Conservation (phyloP, 2,329 filamentous ascomycete genomes). For the Exophiala aquamarina region DNA sequence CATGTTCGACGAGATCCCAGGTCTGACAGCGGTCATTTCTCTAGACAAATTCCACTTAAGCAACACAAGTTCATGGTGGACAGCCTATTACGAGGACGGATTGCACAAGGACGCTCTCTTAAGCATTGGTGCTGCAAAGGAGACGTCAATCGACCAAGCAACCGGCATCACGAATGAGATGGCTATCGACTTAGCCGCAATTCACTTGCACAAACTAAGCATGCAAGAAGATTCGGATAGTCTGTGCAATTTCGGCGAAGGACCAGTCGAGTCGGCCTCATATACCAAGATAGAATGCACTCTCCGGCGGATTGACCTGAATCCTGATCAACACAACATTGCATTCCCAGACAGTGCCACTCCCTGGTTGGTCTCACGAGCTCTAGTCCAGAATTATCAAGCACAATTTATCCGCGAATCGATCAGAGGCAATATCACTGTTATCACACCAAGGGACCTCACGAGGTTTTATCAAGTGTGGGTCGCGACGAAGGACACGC, state of each 20-base stretch:
- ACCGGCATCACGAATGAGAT: background rate
- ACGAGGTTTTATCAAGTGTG: constrained; percentile 11
- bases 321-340: background rate
- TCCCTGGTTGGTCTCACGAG: background rate
- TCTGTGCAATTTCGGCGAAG: constrained; percentile 4
- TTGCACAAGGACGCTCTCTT: constrained; percentile 7
- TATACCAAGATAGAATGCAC: constrained; percentile 12
- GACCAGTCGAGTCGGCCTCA: constrained; percentile 7
- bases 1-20: constrained; percentile 5
- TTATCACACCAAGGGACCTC: constrained; percentile 2
- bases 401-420: constrained; percentile 7
- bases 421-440: background rate
- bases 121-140: background rate
- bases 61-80: background rate
- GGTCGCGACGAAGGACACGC: constrained; percentile 11
- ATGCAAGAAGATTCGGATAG: constrained; percentile 1
- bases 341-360: constrained; percentile 5
- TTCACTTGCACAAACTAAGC: constrained; percentile 9
- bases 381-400: constrained; percentile 1
- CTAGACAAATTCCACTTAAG: background rate
- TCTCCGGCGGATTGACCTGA: background rate
- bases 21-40: constrained; percentile 1
- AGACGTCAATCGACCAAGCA: background rate
- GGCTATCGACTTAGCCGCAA: constrained; percentile 5
- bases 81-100: background rate